Conservation (phyloP, 306 rosid species). For the Prunus dulcis region DNA sequence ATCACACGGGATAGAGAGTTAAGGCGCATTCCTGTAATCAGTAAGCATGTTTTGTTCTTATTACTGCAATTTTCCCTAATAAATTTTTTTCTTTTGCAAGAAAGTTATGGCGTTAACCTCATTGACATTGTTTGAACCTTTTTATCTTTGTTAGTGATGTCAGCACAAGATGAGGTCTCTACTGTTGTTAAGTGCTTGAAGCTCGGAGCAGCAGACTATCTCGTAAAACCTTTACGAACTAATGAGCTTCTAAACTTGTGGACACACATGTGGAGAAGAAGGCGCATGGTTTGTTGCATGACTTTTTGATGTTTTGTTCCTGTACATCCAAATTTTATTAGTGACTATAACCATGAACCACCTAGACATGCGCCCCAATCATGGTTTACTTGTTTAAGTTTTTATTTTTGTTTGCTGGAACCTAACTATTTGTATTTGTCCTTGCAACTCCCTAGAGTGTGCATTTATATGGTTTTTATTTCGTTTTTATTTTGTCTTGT, state of each 20-base stretch:
- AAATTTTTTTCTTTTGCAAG: not conserved
- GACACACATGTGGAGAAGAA: conserved; percentile 99
- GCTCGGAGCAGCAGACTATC: conserved; percentile 99
- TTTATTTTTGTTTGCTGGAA: not conserved
- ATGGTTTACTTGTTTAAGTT: not conserved
- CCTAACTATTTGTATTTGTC: not conserved
- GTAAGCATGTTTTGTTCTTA: conserved; percentile 41
- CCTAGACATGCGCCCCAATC: not conserved
- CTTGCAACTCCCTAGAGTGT: not conserved
- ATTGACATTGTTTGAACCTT: conserved; percentile 20
- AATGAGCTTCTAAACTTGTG: conserved; percentile 95
- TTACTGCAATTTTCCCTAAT: not conserved
- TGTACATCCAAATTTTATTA: no score
- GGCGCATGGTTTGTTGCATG: conserved; percentile 76
- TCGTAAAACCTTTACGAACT: conserved; percentile 94
- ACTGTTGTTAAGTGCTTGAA: conserved; percentile 94
- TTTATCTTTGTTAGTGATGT: conserved; percentile 73
- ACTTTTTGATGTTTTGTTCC: conserved; percentile 19
- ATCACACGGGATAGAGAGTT: conserved; percentile 69
- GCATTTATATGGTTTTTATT: not conserved
- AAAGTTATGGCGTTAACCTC: conserved; percentile 22
- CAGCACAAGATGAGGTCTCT: conserved; percentile 92
- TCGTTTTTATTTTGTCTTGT: not conserved
- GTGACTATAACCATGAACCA: no score
- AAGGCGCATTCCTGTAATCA: conserved; percentile 84